Evolutionary conservation across 1,139 yeast species (phyloP).

Genomic region (Taphrina pruni): DNA sequence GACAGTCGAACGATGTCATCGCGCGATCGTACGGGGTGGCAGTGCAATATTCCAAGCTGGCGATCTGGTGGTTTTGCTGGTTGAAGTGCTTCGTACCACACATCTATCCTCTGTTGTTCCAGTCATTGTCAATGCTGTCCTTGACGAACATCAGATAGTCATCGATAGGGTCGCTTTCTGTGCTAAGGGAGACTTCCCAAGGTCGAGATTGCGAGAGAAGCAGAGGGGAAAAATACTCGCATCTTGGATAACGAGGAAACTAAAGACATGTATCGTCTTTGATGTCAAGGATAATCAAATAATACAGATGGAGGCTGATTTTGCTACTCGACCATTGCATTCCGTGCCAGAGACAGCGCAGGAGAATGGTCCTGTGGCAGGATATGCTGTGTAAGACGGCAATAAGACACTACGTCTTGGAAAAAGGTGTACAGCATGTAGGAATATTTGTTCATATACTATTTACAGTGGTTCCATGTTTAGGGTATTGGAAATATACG

Average conservation of each 20-base stretch:
- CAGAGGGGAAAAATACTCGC: slow-evolving; percentile 74
- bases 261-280: slow-evolving; percentile 47
- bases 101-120: slow-evolving; percentile 79
- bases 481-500: too few relatives aligned
- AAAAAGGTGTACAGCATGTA: slow-evolving; percentile 1
- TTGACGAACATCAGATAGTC: slow-evolving; percentile 83
- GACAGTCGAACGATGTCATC: slow-evolving; percentile 71
- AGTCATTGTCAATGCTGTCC: slow-evolving; percentile 74
- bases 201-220: slow-evolving; percentile 72
- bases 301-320: slow-evolving; percentile 9
- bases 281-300: slow-evolving; percentile 28
- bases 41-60: slow-evolving; percentile 79
- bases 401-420: background rate
- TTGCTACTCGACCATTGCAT: background rate
- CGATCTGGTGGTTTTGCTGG: slow-evolving; percentile 77
- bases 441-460: background rate
- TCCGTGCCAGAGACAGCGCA: slow-evolving; percentile 21
- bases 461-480: background rate
- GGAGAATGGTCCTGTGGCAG: background rate
- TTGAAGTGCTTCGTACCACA: slow-evolving; percentile 60
- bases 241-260: slow-evolving; percentile 59
- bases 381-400: slow-evolving; percentile 2
- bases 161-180: slow-evolving; percentile 85
- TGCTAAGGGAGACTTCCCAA: slow-evolving; percentile 67
- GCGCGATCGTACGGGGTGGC: slow-evolving; percentile 64